Evolutionary conservation across 805 yeast genomes (phyloP).

Genomic region (Candida koratica): DNA sequence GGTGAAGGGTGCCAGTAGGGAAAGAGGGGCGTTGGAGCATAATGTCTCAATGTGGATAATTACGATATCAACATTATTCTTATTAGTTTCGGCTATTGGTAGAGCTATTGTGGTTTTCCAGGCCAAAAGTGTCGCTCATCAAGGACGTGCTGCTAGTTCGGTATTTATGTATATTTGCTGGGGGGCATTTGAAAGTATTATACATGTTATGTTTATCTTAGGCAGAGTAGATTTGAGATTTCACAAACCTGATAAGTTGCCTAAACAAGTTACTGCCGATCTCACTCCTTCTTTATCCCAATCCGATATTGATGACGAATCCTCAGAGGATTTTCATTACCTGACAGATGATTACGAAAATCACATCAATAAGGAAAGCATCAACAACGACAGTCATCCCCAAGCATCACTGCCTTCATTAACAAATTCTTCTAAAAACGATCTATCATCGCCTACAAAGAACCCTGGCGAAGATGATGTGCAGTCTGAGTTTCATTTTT

Average conservation of each 20-base stretch:
- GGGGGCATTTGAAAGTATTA: conserved; percentile 60
- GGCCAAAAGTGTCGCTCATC: conserved; percentile 15
- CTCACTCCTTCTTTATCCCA: conserved; percentile 20
- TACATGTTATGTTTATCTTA: conserved; percentile 50
- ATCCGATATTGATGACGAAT: conserved; percentile 11
- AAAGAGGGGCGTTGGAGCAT: conserved; percentile 44
- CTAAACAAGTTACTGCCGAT: conserved; percentile 37
- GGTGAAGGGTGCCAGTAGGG: conserved; percentile 29
- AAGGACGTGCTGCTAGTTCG: conserved; percentile 34
- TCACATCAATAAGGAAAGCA: too few species aligned
- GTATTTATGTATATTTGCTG: conserved; percentile 62
- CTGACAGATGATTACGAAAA: conserved; percentile 5
- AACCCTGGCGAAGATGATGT: conserved; percentile 6
- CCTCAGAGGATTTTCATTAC: conserved; percentile 11
- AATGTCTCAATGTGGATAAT: conserved; percentile 48
- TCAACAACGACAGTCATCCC: too few species aligned
- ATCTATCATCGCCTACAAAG: not conserved
- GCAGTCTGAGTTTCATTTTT: conserved; percentile 11
- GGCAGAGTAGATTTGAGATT: conserved; percentile 71
- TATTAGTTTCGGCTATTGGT: conserved; percentile 47
- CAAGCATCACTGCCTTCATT: conserved; percentile 4
- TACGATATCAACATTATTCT: conserved; percentile 42
- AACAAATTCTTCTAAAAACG: conserved; percentile 9
- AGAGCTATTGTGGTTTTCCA: conserved; percentile 48
- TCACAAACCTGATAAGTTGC: conserved; percentile 66